Percentiles rank a stretch among this genome's conserved stretches.
phyloP scores from a whole-genome alignment of 1,284 basidiomycete genomes.

The Lentinus polychrous region DNA sequence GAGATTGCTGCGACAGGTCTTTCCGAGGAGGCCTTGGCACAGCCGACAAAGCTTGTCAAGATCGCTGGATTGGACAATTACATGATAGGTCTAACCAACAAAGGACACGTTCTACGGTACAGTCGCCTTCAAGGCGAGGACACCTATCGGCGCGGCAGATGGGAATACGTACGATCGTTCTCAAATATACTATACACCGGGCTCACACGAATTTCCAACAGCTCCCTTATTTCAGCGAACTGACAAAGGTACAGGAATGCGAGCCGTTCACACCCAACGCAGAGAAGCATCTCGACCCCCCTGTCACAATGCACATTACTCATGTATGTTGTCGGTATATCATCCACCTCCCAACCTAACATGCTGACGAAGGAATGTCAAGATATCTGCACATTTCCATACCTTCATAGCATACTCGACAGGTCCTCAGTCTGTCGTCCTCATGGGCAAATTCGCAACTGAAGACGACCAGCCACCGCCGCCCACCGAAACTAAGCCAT shows the following conservation, averaged over 20 bases:
- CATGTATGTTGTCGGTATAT: slow-evolving; percentile 51
- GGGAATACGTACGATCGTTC: slow-evolving; percentile 64
- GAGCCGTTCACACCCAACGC: slow-evolving; percentile 32
- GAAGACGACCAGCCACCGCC: slow-evolving; percentile 12
- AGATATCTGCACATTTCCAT: slow-evolving; percentile 82
- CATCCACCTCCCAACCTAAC: slow-evolving; percentile 5
- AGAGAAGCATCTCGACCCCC: slow-evolving; percentile 27
- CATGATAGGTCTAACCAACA: slow-evolving; percentile 71
- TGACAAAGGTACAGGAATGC: slow-evolving; percentile 38
- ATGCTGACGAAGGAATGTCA: slow-evolving; percentile 14
- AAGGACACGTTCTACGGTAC: slow-evolving; percentile 68
- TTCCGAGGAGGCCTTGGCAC: slow-evolving; percentile 20
- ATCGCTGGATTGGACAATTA: slow-evolving; percentile 67
- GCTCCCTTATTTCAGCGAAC: slow-evolving; percentile 69
- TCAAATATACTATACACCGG: slow-evolving; percentile 1
- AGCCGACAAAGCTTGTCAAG: slow-evolving; percentile 54
- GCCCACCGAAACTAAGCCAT: slow-evolving; percentile 34
- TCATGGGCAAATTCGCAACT: slow-evolving; percentile 49
- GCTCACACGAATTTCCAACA: slow-evolving; percentile 20
- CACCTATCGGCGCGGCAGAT: slow-evolving; percentile 34
- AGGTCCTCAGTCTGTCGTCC: slow-evolving; percentile 55
- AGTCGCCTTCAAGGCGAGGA: slow-evolving; percentile 35
- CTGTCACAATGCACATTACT: slow-evolving; percentile 52
- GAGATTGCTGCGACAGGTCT: slow-evolving; percentile 31
- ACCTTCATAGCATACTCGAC: slow-evolving; percentile 81